Percentiles rank a stretch among this genome's conserved stretches.
phyloP scores from a whole-genome alignment of 2,329 filamentous ascomycete genomes.

The Apiospora marii region DNA sequence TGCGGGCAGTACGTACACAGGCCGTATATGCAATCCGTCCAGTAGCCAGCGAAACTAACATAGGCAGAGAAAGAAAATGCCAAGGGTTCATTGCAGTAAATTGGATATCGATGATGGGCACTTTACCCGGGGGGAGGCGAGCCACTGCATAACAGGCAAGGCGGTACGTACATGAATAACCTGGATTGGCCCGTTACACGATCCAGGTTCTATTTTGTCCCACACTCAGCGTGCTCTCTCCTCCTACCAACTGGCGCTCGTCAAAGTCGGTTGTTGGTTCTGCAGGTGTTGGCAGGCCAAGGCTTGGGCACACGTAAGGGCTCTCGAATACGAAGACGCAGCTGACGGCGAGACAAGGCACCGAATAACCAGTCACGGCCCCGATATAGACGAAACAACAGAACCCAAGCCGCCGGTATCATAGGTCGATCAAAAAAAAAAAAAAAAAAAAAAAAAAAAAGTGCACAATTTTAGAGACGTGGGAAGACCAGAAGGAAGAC shows the following conservation, averaged over 20 bases:
- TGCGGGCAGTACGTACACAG: neutral
- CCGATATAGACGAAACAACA: conserved; percentile 10
- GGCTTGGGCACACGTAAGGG: conserved; percentile 4
- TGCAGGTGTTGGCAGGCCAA: neutral
- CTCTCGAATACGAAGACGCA: neutral
- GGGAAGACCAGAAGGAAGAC: neutral
- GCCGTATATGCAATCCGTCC: neutral
- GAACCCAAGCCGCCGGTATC: neutral
- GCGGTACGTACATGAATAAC: neutral
- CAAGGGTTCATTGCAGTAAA: conserved; percentile 4
- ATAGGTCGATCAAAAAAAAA: neutral
- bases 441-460: too few relatives aligned
- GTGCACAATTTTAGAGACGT: neutral
- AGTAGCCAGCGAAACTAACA: neutral
- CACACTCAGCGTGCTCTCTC: neutral
- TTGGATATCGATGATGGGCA: neutral
- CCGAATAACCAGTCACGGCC: neutral
- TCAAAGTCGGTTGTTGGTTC: neutral
- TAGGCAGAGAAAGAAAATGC: neutral
- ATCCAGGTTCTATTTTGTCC: neutral
- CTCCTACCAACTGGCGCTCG: neutral
- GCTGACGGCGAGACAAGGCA: neutral
- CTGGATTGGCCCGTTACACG: neutral
- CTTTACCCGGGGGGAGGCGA: conserved; percentile 7
- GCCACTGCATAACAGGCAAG: neutral